Evolutionary conservation across 257 asterid genomes (phyloP).

Genomic region (Perilla frutescens): DNA sequence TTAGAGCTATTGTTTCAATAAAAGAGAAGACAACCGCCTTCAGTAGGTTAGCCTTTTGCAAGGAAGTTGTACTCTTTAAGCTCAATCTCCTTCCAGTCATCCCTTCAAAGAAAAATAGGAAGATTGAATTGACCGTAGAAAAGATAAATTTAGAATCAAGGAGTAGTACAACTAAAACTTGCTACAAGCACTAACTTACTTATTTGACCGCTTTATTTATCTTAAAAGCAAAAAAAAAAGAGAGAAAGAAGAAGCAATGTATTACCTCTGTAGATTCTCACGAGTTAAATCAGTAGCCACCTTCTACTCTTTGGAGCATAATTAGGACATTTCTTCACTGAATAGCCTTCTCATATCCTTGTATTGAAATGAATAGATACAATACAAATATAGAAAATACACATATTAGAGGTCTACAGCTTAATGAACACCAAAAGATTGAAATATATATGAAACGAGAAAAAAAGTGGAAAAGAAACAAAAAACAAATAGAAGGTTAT

Average conservation of each 20-base stretch:
- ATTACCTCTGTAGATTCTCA: constrained; percentile 82
- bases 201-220: neutral
- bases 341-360: constrained; percentile 89
- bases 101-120: constrained; percentile 57
- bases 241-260: constrained; percentile 8
- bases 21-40: too few relatives aligned
- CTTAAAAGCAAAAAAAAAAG: constrained; percentile 10
- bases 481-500: constrained; percentile 37
- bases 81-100: constrained; percentile 91
- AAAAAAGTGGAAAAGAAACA: neutral
- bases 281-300: constrained; percentile 93
- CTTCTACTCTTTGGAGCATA: constrained; percentile 93
- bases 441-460: neutral
- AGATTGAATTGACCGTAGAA: neutral
- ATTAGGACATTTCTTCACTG: constrained; percentile 81
- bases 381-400: constrained; percentile 25
- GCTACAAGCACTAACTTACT: neutral
- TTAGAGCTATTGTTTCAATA: too few relatives aligned
- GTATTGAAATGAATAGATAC: constrained; percentile 31
- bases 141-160: constrained; percentile 12
- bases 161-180: neutral
- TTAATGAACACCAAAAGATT: constrained; percentile 12
- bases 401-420: constrained; percentile 1
- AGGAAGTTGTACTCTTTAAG: constrained; percentile 94
- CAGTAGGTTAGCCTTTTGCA: constrained; percentile 93